Percentiles rank a stretch among this genome's conserved stretches.
Conservation (phyloP, 306 rosid species). For the Phaseolus lunatus region DNA sequence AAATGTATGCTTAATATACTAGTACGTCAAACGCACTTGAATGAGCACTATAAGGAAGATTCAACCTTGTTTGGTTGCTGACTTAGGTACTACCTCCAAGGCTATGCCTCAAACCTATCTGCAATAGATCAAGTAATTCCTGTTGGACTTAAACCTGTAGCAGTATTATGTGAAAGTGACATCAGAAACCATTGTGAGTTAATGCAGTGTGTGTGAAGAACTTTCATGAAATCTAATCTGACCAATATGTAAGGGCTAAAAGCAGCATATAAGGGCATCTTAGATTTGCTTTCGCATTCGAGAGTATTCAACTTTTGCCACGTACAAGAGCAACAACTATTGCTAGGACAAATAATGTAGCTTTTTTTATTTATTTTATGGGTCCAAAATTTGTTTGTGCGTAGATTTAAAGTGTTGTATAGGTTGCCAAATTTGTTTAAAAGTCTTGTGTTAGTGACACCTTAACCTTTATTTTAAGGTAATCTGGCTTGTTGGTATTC, state of each 20-base stretch:
- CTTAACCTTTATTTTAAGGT: too few relatives aligned
- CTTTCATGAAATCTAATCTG: not conserved
- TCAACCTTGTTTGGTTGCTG: constrained; percentile 43
- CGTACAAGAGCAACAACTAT: not conserved
- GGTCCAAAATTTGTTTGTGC: not conserved
- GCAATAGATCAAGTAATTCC: constrained; percentile 18
- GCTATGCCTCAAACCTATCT: constrained; percentile 26
- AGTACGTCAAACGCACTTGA: constrained; percentile 35
- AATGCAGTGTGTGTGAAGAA: not conserved
- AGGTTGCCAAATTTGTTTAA: not conserved
- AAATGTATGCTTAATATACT: constrained; percentile 38
- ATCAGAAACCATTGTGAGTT: constrained; percentile 12
- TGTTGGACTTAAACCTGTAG: constrained; percentile 1
- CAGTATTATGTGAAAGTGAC: constrained; percentile 1
- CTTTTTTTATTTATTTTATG: not conserved
- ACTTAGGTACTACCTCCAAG: constrained; percentile 22
- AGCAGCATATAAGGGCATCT: not conserved
- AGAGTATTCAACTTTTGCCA: not conserved
- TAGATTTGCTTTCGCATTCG: not conserved
- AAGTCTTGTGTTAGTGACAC: not conserved
- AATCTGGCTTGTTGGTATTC: too few relatives aligned
- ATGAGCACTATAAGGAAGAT: constrained; percentile 20
- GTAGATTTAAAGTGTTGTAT: not conserved
- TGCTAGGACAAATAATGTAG: not conserved
- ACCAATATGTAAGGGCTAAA: not conserved